Percentiles rank a stretch among this genome's conserved stretches.
These are phyloP conservation scores for Fusarium nematophilum DNA, from an alignment of 2,329 filamentous ascomycete species.

Conservation along the genomic window DNA sequence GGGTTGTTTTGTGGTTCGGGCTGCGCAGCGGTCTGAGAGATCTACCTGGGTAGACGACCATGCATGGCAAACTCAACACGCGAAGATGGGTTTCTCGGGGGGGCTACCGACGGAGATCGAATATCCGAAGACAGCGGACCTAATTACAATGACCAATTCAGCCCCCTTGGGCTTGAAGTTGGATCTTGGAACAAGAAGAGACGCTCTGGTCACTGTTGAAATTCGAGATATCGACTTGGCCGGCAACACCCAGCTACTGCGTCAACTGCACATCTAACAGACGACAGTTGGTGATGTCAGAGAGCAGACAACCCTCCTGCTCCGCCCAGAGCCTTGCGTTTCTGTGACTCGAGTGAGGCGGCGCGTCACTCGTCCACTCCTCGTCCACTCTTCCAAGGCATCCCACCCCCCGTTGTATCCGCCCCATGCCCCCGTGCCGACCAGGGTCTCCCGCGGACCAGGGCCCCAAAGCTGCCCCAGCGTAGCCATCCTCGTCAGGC, in stretches of 20 bases:
- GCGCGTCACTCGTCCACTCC: conserved; percentile 13
- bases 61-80: not conserved
- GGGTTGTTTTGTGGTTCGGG: not conserved
- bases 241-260: too few species aligned
- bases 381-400: conserved; percentile 10
- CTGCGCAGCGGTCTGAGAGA: conserved; percentile 8
- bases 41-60: not conserved
- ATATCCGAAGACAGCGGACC: not conserved
- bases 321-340: conserved; percentile 19
- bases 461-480: conserved; percentile 24
- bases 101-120: conserved; percentile 19
- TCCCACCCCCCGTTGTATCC: conserved; percentile 21
- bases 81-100: not conserved
- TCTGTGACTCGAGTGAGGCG: conserved; percentile 24
- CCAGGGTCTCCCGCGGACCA: conserved; percentile 29
- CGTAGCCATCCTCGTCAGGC: conserved; percentile 26
- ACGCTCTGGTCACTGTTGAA: too few species aligned
- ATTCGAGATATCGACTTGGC: too few species aligned
- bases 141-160: too few species aligned
- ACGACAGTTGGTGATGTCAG: conserved; percentile 40
- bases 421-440: conserved; percentile 41
- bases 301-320: conserved; percentile 27
- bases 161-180: too few species aligned
- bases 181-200: too few species aligned
- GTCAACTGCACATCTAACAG: too few species aligned